These are phyloP conservation scores for Phytophthora fragariae DNA, from an alignment of 352 stramenopile genomes.

Conservation along the genomic window DNA sequence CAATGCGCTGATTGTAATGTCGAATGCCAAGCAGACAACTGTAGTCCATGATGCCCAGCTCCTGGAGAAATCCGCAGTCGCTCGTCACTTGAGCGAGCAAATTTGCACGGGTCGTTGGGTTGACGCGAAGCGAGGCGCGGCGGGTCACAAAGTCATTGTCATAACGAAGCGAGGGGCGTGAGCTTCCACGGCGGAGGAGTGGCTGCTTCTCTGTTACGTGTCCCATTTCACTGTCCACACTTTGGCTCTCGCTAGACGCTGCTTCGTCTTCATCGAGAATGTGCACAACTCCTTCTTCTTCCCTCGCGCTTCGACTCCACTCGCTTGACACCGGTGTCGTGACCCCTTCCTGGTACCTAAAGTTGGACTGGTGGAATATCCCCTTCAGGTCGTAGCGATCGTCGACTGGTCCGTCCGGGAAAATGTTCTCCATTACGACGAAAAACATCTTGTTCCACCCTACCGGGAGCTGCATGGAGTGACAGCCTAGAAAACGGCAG, in stretches of 20 bases:
- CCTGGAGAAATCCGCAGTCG: conserved; percentile 86
- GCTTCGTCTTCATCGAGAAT: conserved; percentile 36
- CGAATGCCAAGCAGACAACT: conserved; percentile 85
- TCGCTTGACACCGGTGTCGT: conserved; percentile 51
- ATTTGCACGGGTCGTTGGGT: conserved; percentile 75
- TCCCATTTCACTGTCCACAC: conserved; percentile 41
- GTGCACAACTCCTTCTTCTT: conserved; percentile 34
- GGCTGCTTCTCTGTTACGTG: conserved; percentile 63
- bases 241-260: conserved; percentile 39
- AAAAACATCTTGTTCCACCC: conserved; percentile 93
- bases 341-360: conserved; percentile 48
- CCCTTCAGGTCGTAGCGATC: conserved; percentile 89
- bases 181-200: conserved; percentile 60
- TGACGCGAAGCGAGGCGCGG: conserved; percentile 72
- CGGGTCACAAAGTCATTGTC: conserved; percentile 84
- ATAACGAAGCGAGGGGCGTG: conserved; percentile 70
- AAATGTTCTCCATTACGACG: conserved; percentile 91
- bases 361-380: conserved; percentile 78
- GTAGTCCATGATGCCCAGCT: conserved; percentile 91
- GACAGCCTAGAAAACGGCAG: conserved; percentile 83
- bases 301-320: conserved; percentile 42
- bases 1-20: conserved; percentile 57
- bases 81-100: conserved; percentile 83
- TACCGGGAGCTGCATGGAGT: conserved; percentile 90
- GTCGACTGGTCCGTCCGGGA: conserved; percentile 74